These are phyloP conservation scores for Eucalyptus sideroxylon DNA, from an alignment of 345 rosid species.

Conservation along the genomic window DNA sequence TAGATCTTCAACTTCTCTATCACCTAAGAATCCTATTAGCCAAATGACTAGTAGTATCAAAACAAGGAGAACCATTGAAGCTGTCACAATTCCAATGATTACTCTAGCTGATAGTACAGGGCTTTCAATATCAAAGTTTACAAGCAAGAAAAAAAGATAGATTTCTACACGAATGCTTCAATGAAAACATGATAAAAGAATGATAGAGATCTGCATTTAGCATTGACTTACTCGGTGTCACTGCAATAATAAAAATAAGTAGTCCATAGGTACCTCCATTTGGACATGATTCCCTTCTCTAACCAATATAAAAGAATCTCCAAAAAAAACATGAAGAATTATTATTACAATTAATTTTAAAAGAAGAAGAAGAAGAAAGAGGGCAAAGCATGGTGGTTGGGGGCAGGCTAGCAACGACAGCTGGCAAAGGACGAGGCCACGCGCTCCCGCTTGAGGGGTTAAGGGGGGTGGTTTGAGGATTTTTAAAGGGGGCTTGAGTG, in stretches of 20 bases:
- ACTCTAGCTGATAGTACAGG: constrained; percentile 52
- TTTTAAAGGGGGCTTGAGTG: no score
- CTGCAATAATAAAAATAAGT: constrained; percentile 61
- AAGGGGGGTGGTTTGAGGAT: no score
- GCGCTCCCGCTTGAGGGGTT: no score
- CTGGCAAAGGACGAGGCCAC: no score
- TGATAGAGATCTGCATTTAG: not conserved
- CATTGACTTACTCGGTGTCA: constrained; percentile 62
- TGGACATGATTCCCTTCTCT: constrained; percentile 69
- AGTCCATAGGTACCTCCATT: constrained; percentile 63
- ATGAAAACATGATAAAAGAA: not conserved
- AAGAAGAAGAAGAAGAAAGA: no score
- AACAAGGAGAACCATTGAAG: constrained; percentile 21
- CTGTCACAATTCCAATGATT: constrained; percentile 51
- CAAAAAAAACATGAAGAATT: not conserved
- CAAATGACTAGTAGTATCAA: constrained; percentile 32
- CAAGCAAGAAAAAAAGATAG: not conserved
- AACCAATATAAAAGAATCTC: constrained; percentile 53
- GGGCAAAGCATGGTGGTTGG: no score
- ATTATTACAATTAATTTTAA: no score
- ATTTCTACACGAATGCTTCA: not conserved
- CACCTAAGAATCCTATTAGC: constrained; percentile 37
- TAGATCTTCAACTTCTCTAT: constrained; percentile 35
- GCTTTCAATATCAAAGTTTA: constrained; percentile 52
- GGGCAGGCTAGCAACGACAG: no score